Conservation (phyloP, 2,329 filamentous ascomycete species). For the Xylaria sp. region DNA sequence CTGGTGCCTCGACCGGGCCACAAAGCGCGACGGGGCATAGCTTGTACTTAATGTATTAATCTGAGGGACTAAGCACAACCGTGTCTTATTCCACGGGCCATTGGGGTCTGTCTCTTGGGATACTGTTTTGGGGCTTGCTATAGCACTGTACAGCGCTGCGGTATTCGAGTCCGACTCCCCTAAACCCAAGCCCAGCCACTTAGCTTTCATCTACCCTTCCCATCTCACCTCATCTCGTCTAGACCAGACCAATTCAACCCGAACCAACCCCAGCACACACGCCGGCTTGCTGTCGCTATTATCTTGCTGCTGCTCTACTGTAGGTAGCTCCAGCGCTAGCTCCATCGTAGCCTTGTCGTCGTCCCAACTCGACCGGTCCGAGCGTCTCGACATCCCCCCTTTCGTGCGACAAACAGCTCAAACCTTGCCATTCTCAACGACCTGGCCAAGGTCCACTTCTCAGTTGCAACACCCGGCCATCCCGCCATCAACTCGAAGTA, state of each 20-base stretch:
- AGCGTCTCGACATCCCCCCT: background rate
- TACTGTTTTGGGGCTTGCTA: slow-evolving; percentile 1
- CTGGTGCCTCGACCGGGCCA: slow-evolving; percentile 1
- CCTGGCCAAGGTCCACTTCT: slow-evolving; percentile 3
- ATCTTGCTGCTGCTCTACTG: slow-evolving; percentile 13
- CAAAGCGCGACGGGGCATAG: background rate
- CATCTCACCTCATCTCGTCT: slow-evolving; percentile 13
- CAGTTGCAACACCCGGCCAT: background rate
- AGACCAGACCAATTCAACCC: slow-evolving; percentile 5
- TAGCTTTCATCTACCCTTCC: slow-evolving; percentile 20
- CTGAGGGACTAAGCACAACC: slow-evolving; percentile 21
- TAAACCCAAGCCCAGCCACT: slow-evolving; percentile 24
- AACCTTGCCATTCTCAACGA: slow-evolving; percentile 9
- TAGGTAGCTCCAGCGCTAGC: slow-evolving; percentile 10
- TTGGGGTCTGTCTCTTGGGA: slow-evolving; percentile 1
- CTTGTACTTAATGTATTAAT: slow-evolving; percentile 7
- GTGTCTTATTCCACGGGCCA: background rate
- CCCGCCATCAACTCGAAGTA: background rate
- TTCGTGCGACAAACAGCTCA: slow-evolving; percentile 15
- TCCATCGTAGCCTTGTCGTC: background rate
- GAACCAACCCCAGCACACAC: background rate
- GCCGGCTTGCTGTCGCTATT: background rate
- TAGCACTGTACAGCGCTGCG: background rate
- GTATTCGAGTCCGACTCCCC: slow-evolving; percentile 12
- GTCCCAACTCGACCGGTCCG: background rate